Conservation (phyloP, 257 asterid species). For the Apocynum venetum region DNA sequence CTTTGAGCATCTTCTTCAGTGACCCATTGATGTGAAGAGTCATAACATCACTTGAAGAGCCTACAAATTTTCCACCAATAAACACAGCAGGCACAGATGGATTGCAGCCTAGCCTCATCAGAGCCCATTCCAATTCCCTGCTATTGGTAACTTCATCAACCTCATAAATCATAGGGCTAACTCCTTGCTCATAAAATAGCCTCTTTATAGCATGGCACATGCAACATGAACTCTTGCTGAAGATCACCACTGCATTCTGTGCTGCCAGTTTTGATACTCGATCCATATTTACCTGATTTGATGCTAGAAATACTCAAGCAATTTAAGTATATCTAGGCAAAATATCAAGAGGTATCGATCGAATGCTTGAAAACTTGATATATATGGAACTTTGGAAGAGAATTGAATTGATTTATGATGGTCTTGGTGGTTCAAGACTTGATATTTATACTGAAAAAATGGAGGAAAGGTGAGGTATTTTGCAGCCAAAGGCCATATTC, state of each 20-base stretch:
- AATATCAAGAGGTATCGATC: too few species aligned
- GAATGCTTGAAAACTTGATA: too few species aligned
- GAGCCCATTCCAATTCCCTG: slow-evolving; percentile 21
- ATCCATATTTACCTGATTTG: slow-evolving; percentile 13
- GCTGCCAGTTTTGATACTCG: slow-evolving; percentile 17
- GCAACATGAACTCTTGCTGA: slow-evolving; percentile 30
- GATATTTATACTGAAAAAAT: slow-evolving; percentile 20
- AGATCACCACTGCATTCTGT: slow-evolving; percentile 31
- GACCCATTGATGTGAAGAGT: slow-evolving; percentile 27
- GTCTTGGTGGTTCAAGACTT: slow-evolving; percentile 1
- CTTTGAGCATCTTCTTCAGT: slow-evolving; percentile 28
- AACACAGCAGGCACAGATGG: slow-evolving; percentile 30
- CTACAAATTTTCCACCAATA: slow-evolving; percentile 22
- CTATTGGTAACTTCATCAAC: slow-evolving; percentile 20
- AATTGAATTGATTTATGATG: slow-evolving; percentile 14
- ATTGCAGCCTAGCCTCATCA: slow-evolving; percentile 16
- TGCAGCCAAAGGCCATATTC: neutral
- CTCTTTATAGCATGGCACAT: slow-evolving; percentile 35
- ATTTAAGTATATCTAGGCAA: neutral
- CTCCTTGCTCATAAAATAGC: slow-evolving; percentile 28
- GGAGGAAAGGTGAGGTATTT: neutral
- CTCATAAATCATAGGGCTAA: slow-evolving; percentile 25
- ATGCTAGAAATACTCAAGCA: neutral
- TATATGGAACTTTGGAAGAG: too few species aligned
- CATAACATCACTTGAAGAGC: slow-evolving; percentile 21